Base-by-base conservation (phyloP, 441 rosid genomes). In the Pelargonium citronellum region DNA sequence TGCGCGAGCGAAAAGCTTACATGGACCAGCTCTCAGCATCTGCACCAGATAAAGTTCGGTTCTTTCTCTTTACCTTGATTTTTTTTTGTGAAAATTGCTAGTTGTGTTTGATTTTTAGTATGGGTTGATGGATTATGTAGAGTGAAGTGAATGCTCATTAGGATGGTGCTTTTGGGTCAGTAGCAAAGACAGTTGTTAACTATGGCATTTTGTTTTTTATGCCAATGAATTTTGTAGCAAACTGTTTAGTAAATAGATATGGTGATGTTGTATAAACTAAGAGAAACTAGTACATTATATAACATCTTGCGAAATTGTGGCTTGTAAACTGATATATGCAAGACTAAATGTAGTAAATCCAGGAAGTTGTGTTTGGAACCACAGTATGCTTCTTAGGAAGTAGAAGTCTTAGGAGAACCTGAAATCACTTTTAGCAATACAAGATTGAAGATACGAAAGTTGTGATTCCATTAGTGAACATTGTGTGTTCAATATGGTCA, bases 21-120 rank as follows among this genome's bases (percentile, higher is more conserved):
- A 92, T 92, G 96, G 91, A 88, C 27, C 78, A 78, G 53, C 73
- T 90, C 51, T 80, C 97, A 11, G 73, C 87, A 63, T 87, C 89
- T 70, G 96, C 92, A 1, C 99, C 98, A 0, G 90, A 95, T 75
- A 90, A 90, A 96, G 99, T 93, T 61, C 19, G 37, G 7, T 13
- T 15, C 24, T 70, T 69, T 6, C 53, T 41, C 30, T 7, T 69
- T 57, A 30, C 5, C 37, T 30, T 30, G 37, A 2, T 30, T 22
- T 22, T 22, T 0, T 22, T 0, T 0, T 22, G 49, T 11, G 37
- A 49, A 24, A n/a, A 47, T 44, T 67, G 41, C 41, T 37, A 37
- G 41, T 7, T 37, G 41, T 37, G 41, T 5, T 37, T 37, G 44
- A 30, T 55, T 10, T 13, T 16, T 12, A 8, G 19, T 53, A 7